These are phyloP conservation scores for Tephrocybe sp. DNA, from an alignment of 768 basidiomycete species.

Conservation along the genomic window DNA sequence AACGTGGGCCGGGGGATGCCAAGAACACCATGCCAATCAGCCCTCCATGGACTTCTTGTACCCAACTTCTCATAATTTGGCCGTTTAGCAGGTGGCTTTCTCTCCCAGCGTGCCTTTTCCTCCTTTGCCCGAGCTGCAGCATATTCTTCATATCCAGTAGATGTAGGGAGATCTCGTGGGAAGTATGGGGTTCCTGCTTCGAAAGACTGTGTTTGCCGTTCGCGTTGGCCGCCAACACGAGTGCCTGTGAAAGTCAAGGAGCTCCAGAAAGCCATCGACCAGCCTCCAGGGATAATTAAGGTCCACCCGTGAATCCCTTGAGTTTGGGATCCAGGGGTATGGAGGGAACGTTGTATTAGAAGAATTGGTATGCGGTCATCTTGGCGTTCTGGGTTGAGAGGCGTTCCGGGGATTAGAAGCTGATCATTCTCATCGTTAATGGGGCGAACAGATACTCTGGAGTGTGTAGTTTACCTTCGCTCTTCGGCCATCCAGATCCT, in stretches of 20 bases:
- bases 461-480: slow-evolving; percentile 63
- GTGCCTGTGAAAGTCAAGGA: slow-evolving; percentile 83
- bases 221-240: slow-evolving; percentile 81
- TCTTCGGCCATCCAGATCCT: slow-evolving; percentile 82
- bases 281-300: slow-evolving; percentile 81
- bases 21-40: slow-evolving; percentile 76
- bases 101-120: slow-evolving; percentile 64
- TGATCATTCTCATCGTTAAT: too few relatives aligned
- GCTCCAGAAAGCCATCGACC: slow-evolving; percentile 86
- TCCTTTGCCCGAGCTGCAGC: slow-evolving; percentile 45
- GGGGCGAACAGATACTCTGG: too few relatives aligned
- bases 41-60: slow-evolving; percentile 67
- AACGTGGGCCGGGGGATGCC: slow-evolving; percentile 33
- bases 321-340: slow-evolving; percentile 29
- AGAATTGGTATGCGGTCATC: slow-evolving; percentile 86
- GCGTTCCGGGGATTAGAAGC: slow-evolving; percentile 71
- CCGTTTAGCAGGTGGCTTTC: slow-evolving; percentile 87
- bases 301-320: slow-evolving; percentile 81
- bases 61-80: slow-evolving; percentile 65
- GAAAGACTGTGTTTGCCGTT: slow-evolving; percentile 76
- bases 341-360: slow-evolving; percentile 76
- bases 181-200: slow-evolving; percentile 76
- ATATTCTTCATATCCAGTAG: slow-evolving; percentile 50
- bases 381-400: slow-evolving; percentile 59
- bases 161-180: slow-evolving; percentile 76